Conservation (phyloP, 768 basidiomycete genomes). For the Xerocomus brunneocitrinus region DNA sequence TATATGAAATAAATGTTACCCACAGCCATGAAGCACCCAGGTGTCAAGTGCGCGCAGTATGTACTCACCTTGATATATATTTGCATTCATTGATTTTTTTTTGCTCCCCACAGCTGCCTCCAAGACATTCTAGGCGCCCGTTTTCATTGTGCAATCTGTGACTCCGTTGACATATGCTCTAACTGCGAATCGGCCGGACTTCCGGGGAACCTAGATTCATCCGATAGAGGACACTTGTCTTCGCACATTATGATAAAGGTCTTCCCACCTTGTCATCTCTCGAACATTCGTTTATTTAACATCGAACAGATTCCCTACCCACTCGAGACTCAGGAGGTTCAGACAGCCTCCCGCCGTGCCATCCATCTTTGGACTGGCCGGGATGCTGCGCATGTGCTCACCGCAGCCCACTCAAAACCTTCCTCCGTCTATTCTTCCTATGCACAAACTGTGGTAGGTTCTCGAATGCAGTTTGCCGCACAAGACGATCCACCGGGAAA, state of each 20-base stretch:
- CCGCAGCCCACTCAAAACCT: slow-evolving; percentile 45
- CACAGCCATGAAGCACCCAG: slow-evolving; percentile 70
- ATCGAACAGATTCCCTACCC: slow-evolving; percentile 75
- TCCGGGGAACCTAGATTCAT: slow-evolving; percentile 74
- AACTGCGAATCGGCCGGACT: slow-evolving; percentile 86
- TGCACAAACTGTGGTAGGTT: slow-evolving; percentile 63
- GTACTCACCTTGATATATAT: slow-evolving; percentile 25
- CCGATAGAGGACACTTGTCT: slow-evolving; percentile 73
- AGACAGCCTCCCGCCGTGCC: slow-evolving; percentile 71
- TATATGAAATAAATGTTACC: slow-evolving; percentile 1
- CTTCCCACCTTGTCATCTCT: neutral
- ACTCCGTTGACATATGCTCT: slow-evolving; percentile 78
- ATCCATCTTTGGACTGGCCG: slow-evolving; percentile 71
- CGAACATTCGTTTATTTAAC: slow-evolving; percentile 1
- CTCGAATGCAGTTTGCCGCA: slow-evolving; percentile 33
- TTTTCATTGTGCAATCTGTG: slow-evolving; percentile 90
- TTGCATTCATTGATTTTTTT: neutral
- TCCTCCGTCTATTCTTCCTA: slow-evolving; percentile 61
- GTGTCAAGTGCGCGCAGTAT: slow-evolving; percentile 84
- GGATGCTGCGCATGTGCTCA: slow-evolving; percentile 62
- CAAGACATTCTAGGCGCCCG: slow-evolving; percentile 89
- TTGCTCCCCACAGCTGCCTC: slow-evolving; percentile 54
- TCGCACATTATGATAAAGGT: slow-evolving; percentile 96
- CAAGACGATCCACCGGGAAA: slow-evolving; percentile 36
- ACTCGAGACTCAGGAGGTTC: slow-evolving; percentile 65